Percentiles rank a stretch among this genome's conserved stretches.
Evolutionary conservation across 306 rosid species (phyloP).

Genomic region (Fagus crenata): DNA sequence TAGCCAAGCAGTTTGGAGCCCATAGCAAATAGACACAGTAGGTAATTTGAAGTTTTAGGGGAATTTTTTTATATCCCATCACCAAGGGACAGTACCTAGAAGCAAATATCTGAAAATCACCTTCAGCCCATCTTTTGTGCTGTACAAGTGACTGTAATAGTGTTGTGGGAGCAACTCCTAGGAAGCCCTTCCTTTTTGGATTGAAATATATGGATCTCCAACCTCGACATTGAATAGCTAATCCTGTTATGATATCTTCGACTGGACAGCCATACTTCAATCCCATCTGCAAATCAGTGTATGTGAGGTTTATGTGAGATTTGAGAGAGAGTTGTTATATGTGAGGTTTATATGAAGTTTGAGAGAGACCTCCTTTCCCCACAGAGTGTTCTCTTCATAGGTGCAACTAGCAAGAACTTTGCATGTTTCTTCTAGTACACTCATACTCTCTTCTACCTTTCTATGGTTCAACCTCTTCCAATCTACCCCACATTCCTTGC

Average conservation of each 20-base stretch:
- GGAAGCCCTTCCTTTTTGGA: conserved; percentile 5
- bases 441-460: not conserved
- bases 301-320: not conserved
- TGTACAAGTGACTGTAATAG: conserved; percentile 1
- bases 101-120: conserved; percentile 5
- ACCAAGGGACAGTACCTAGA: conserved; percentile 1
- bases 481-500: not conserved
- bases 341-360: too few relatives aligned
- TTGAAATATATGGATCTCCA: conserved; percentile 25
- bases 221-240: conserved; percentile 25
- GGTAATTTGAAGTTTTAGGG: conserved; percentile 4
- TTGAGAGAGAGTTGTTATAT: not conserved
- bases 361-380: conserved; percentile 8
- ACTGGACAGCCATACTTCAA: conserved; percentile 28
- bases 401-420: not conserved
- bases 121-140: conserved; percentile 6
- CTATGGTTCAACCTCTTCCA: not conserved
- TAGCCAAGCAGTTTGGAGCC: conserved; percentile 7
- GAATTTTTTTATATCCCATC: not conserved
- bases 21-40: not conserved
- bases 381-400: not conserved
- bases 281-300: conserved; percentile 16
- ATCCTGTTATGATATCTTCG: conserved; percentile 22
- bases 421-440: not conserved
- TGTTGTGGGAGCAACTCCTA: conserved; percentile 8